A percentile compares a stretch with the other conserved stretches of the same genome.
Evolutionary conservation across 768 basidiomycete species (phyloP).

Genomic region (Rhizopogon vulgaris): DNA sequence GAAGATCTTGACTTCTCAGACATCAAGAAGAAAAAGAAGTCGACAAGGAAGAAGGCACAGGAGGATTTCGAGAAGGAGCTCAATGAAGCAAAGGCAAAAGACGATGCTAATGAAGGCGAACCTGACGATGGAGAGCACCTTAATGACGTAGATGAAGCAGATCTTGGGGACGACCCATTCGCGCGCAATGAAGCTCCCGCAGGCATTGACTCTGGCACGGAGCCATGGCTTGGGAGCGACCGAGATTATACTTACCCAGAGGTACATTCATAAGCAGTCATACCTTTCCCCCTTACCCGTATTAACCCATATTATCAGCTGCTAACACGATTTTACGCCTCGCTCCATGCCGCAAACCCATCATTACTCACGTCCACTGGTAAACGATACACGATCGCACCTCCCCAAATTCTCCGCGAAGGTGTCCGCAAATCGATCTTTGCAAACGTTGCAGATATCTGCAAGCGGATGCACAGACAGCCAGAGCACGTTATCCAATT

Average conservation of each 20-base stretch:
- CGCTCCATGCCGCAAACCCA: slow-evolving; percentile 91
- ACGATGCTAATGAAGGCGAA: slow-evolving; percentile 50
- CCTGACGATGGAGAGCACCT: slow-evolving; percentile 59
- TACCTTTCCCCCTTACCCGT: not conserved
- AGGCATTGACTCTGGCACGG: slow-evolving; percentile 67
- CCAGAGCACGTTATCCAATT: slow-evolving; percentile 98
- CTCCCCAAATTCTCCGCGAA: slow-evolving; percentile 90
- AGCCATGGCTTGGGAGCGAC: slow-evolving; percentile 89
- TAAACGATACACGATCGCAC: slow-evolving; percentile 96
- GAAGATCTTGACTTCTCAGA: slow-evolving; percentile 94
- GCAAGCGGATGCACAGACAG: slow-evolving; percentile 96
- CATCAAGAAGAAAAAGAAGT: slow-evolving; percentile 95
- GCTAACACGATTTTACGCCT: slow-evolving; percentile 85
- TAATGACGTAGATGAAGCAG: slow-evolving; percentile 69
- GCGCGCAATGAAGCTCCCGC: slow-evolving; percentile 49
- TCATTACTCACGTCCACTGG: slow-evolving; percentile 77
- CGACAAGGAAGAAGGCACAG: slow-evolving; percentile 84
- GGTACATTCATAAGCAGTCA: slow-evolving; percentile 36
- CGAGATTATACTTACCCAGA: slow-evolving; percentile 96
- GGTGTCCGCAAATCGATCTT: slow-evolving; percentile 98
- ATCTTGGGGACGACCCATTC: slow-evolving; percentile 88
- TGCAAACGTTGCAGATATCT: slow-evolving; percentile 94
- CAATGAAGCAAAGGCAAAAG: slow-evolving; percentile 62
- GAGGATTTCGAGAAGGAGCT: slow-evolving; percentile 95
- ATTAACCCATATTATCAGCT: slow-evolving; percentile 45